These are phyloP conservation scores for Aspergillus mulundensis DNA, from an alignment of 495 filamentous ascomycete genomes.

Conservation along the genomic window DNA sequence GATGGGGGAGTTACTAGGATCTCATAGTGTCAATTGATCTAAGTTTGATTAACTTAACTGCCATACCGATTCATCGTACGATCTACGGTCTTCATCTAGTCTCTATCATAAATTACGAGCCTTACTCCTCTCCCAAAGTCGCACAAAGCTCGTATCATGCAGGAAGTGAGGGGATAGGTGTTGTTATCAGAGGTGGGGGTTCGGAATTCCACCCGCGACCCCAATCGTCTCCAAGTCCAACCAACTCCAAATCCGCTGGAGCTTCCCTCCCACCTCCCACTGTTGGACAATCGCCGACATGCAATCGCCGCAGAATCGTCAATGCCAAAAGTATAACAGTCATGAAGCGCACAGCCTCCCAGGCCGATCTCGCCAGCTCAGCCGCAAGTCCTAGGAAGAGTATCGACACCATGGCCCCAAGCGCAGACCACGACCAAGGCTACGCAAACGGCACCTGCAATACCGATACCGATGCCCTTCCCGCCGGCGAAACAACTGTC, in stretches of 20 bases:
- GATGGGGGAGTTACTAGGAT: constrained; percentile 32
- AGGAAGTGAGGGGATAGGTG: neutral
- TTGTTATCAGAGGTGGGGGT: neutral
- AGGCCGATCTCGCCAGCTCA: neutral
- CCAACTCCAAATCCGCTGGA: neutral
- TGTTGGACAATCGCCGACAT: neutral
- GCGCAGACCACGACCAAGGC: constrained; percentile 23
- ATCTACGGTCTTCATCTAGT: too few relatives aligned
- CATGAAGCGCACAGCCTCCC: constrained; percentile 7
- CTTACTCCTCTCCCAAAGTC: too few relatives aligned
- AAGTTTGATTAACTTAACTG: too few relatives aligned
- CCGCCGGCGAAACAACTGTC: constrained; percentile 42
- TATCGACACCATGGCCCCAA: constrained; percentile 22
- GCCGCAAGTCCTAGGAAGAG: too few relatives aligned
- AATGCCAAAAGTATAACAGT: neutral
- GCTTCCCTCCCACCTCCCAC: neutral
- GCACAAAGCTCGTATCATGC: neutral
- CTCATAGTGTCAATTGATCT: too few relatives aligned
- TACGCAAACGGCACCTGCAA: constrained; percentile 11
- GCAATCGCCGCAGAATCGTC: neutral
- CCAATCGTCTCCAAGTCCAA: neutral
- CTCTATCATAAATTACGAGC: too few relatives aligned
- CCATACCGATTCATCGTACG: neutral
- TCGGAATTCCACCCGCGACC: neutral
- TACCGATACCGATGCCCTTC: neutral